These are phyloP conservation scores for Coemansia sp. DNA, from an alignment of 371 early-diverging fungal species.

Conservation along the genomic window DNA sequence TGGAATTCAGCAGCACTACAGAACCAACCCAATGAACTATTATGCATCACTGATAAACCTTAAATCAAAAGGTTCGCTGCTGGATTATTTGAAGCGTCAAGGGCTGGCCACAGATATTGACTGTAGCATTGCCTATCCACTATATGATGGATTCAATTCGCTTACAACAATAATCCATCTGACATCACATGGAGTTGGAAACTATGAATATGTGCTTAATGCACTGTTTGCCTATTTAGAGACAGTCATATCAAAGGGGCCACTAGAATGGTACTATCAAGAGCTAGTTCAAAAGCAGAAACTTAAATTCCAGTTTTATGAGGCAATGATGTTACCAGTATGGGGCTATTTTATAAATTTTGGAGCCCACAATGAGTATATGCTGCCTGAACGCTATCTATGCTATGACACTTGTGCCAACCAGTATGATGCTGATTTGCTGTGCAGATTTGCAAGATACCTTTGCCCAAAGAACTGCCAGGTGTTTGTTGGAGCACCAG, in stretches of 20 bases:
- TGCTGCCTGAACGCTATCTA: constrained; percentile 64
- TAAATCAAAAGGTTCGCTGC: neutral
- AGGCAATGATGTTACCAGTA: constrained; percentile 54
- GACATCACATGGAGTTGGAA: constrained; percentile 74
- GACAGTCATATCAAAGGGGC: constrained; percentile 67
- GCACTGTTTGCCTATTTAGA: constrained; percentile 85
- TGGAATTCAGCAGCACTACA: constrained; percentile 47
- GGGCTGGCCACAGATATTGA: neutral
- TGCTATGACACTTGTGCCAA: constrained; percentile 25
- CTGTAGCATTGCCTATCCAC: neutral
- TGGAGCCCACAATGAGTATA: constrained; percentile 50
- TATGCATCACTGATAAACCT: neutral
- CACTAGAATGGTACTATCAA: constrained; percentile 73
- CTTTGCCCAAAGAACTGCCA: constrained; percentile 70
- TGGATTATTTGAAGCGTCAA: neutral
- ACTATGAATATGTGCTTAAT: constrained; percentile 70
- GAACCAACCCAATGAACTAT: neutral
- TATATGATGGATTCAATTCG: neutral
- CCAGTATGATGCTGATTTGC: constrained; percentile 58
- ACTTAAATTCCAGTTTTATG: constrained; percentile 74
- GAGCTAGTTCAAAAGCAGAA: constrained; percentile 68
- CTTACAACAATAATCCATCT: neutral
- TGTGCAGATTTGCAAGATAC: constrained; percentile 58
- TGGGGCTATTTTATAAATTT: constrained; percentile 33
- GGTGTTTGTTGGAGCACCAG: constrained; percentile 36